phyloP scores from a whole-genome alignment of 2,329 filamentous ascomycete genomes.

The Penicillium sp. region DNA sequence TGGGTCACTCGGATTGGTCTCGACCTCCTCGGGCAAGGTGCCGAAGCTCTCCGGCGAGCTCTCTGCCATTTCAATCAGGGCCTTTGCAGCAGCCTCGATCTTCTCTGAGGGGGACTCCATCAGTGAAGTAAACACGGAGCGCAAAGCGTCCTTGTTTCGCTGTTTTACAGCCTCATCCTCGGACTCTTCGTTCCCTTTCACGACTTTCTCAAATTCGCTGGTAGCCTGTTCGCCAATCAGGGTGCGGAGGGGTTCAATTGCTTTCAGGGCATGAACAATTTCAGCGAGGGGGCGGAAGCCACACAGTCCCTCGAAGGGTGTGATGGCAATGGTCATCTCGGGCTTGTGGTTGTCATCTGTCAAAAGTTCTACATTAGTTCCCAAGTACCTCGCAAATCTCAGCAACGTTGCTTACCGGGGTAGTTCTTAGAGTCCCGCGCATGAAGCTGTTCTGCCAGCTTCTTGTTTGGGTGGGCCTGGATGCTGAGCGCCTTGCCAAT shows the following conservation, averaged over 20 bases:
- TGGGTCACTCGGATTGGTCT: constrained; percentile 38
- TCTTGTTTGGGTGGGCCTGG: constrained; percentile 95
- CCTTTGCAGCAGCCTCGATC: constrained; percentile 64
- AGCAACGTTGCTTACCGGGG: constrained; percentile 52
- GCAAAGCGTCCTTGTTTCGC: constrained; percentile 75
- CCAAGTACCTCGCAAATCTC: background rate
- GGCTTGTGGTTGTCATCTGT: constrained; percentile 97
- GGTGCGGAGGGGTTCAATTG: constrained; percentile 62
- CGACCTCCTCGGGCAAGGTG: constrained; percentile 40
- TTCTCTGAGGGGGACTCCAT: constrained; percentile 74
- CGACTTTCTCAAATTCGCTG: constrained; percentile 57
- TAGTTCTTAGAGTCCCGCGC: constrained; percentile 88
- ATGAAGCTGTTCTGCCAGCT: constrained; percentile 85
- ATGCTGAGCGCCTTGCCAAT: constrained; percentile 96
- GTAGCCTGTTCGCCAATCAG: constrained; percentile 58
- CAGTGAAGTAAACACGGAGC: constrained; percentile 71
- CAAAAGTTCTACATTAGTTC: background rate
- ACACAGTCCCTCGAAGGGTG: constrained; percentile 92
- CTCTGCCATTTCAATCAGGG: constrained; percentile 70
- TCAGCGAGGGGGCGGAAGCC: constrained; percentile 88
- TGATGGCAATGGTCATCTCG: constrained; percentile 98
- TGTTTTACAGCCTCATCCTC: constrained; percentile 46
- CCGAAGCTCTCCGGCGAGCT: constrained; percentile 72
- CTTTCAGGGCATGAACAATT: constrained; percentile 79
- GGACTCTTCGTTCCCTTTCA: constrained; percentile 58